These are phyloP conservation scores for Epichloe elymi DNA, from an alignment of 2,329 filamentous ascomycete species.

Conservation along the genomic window DNA sequence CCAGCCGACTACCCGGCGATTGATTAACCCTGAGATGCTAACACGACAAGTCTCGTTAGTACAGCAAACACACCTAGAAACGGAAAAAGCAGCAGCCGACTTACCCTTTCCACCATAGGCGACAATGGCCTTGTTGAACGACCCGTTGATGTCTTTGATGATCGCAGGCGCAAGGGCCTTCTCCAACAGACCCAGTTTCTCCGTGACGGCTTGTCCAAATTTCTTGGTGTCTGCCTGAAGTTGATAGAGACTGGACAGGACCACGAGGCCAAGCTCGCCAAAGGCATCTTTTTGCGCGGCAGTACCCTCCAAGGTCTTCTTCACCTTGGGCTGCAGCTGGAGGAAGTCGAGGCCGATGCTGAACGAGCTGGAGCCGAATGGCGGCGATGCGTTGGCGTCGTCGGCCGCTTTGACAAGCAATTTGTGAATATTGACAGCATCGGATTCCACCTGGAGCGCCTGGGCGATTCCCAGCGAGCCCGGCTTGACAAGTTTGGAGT, in stretches of 20 bases:
- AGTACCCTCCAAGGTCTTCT: neutral
- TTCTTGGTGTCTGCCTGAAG: neutral
- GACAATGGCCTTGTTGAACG: conserved; percentile 1
- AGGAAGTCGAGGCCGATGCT: neutral
- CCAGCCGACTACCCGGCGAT: no score
- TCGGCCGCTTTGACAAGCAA: neutral
- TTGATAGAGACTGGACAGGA: conserved; percentile 2
- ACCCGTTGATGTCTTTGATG: neutral
- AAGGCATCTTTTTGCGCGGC: neutral
- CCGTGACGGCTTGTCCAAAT: neutral
- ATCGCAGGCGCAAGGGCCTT: neutral
- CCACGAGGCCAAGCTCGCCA: neutral
- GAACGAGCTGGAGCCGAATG: neutral
- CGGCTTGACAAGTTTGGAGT: neutral
- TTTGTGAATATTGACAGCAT: conserved; percentile 1
- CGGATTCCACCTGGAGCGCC: conserved; percentile 1
- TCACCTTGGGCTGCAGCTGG: neutral
- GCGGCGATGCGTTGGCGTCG: neutral
- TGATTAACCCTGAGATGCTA: no score
- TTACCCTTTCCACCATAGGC: conserved; percentile 1
- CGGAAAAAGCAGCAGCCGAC: neutral
- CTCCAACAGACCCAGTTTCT: neutral
- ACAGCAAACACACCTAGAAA: no score
- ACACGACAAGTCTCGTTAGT: no score
- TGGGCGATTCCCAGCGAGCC: conserved; percentile 1